Base-by-base conservation (phyloP, 345 rosid genomes). In the Physaria fendleri region DNA sequence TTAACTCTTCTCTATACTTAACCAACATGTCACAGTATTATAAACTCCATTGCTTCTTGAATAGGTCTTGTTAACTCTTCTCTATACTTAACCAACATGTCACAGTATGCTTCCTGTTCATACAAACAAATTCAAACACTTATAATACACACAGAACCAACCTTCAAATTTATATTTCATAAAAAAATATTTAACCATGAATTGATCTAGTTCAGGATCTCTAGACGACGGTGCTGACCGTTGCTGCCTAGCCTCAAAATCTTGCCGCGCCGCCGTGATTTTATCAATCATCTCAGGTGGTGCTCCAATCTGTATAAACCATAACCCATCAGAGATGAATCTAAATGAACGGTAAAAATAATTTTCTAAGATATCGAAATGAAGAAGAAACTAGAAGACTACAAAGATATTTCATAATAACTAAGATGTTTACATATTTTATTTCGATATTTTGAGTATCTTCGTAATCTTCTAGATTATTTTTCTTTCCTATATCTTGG, bases 41-140 rank as follows among this genome's bases (percentile, higher is more conserved):
- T 89, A 88, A 87, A 93, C 67, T 87, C 99, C 91, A 85, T 87
- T 63, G 97, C 96, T 78, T 93, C 99, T 73, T 89, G 92, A 62
- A 93, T 77, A 8, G 99, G 99, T 73, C 90, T 74, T 29, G 90
- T 79, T 48, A 93, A 77, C 76, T 93, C 99, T 59, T 89, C 99
- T 4, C 90, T 78, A 71, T 93, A 93, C 67, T 89, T 93, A 72
- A 93, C 83, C 56, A 93, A 69, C 99, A 93, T 85, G 77, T 87
- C 99, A 65, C 82, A 87, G 24, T 93, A 93, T 15, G 97, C 99
- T 61, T 87, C 99, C 99, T 93, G 82, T 54, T 25, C 49, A 62
- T 45, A 41, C 8, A 8, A 15, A 15, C 17, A 7, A 43, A 32
- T 7, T n/a, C n/a, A n/a, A 42, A 18, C 38, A 17, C 5, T 16